Percentiles rank a stretch among this genome's conserved stretches.
Evolutionary conservation across 805 yeast species (phyloP).

Genomic region (Candida coleopterorum): DNA sequence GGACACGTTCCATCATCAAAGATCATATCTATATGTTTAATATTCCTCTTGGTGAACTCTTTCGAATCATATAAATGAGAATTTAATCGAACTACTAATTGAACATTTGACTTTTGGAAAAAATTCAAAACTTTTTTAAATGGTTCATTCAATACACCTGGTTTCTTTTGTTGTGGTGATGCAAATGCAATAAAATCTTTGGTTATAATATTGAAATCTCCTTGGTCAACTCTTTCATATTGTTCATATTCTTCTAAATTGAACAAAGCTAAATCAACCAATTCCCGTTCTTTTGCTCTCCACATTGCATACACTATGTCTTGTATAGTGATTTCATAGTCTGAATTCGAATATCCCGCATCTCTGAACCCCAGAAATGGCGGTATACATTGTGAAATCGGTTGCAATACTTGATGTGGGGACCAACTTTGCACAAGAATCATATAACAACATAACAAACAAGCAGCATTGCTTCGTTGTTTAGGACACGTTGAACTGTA

Average conservation of each 20-base stretch:
- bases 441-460: slow-evolving; percentile 92
- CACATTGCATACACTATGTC: slow-evolving; percentile 95
- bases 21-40: slow-evolving; percentile 90
- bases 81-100: slow-evolving; percentile 86
- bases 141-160: slow-evolving; percentile 60
- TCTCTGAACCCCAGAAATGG: slow-evolving; percentile 95
- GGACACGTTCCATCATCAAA: slow-evolving; percentile 99
- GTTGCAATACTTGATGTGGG: slow-evolving; percentile 95
- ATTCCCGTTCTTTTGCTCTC: slow-evolving; percentile 92
- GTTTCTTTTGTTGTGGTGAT: slow-evolving; percentile 71
- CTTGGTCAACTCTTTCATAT: slow-evolving; percentile 94
- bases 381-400: slow-evolving; percentile 85
- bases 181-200: slow-evolving; percentile 97
- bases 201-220: slow-evolving; percentile 88
- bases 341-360: slow-evolving; percentile 96
- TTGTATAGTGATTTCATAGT: slow-evolving; percentile 88
- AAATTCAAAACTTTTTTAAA: slow-evolving; percentile 77
- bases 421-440: slow-evolving; percentile 94
- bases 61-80: slow-evolving; percentile 83
- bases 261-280: slow-evolving; percentile 81
- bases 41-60: slow-evolving; percentile 78
- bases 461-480: slow-evolving; percentile 89
- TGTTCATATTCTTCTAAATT: slow-evolving; percentile 91
- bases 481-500: slow-evolving; percentile 80
- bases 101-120: slow-evolving; percentile 69